Evolutionary conservation across 768 basidiomycete genomes (phyloP), one percentile per base, ranked within the genome.

Genomic region (Sarcodon sp.): DNA sequence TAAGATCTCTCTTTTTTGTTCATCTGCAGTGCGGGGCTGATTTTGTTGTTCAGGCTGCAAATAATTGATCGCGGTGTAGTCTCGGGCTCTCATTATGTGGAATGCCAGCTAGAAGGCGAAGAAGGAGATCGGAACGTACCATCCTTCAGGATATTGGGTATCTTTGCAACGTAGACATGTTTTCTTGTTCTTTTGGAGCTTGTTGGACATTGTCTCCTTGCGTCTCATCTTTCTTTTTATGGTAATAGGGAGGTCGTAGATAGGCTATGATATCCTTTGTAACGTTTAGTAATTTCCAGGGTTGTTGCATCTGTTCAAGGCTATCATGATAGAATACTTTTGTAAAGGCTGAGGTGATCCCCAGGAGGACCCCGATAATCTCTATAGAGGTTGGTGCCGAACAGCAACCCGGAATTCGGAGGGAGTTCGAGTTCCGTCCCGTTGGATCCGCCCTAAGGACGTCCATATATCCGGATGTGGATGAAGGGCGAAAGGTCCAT

Each of bases 41-140:
- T 41, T 27, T 41, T 13, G 16, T 15, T 41, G 34, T 43, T 44
- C 46, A 92, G 91, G 47, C 68, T 97, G 53, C 72, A 75, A 51
- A 72, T 93, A 46, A 98, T 98, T 54, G 96, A 99, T 64, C 79
- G 76, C 51, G 76, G 66, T 51, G 96, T 99, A 32, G 61, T 80
- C n/a, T 69, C 76, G 35, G 94, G 96, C 2, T 85, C 88, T 38
- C 96, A 99, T 64, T 98, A 75, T 61, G 86, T 96, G 50, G 92
- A 97, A 59, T 99, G 94, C 62, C 67, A 83, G 61, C 65, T 96
- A 38, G 56, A 85, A 56, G 94, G 94, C 3, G 88, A 92, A 59
- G 91, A 94, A 58, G 91, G 90, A 1, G 68, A 77, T 48, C 51
- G 60, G 57, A 69, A 69, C 47, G 83, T 92, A 7, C 76, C 83